Evolutionary conservation across 805 yeast species (phyloP), one percentile per base, ranked within the genome.

Genomic region (Soucietia sequanensis): DNA sequence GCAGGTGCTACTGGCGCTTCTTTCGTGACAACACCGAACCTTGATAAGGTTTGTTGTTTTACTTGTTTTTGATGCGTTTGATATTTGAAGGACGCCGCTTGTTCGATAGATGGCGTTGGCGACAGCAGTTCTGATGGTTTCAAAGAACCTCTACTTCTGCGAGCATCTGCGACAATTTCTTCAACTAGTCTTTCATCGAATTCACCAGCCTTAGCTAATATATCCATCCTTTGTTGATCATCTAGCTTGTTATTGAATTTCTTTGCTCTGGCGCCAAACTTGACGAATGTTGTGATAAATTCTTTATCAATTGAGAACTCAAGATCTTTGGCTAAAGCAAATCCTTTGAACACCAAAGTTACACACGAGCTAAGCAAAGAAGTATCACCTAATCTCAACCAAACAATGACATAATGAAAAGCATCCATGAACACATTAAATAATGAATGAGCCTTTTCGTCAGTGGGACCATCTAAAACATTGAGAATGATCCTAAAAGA

Each of bases 331-430:
- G 89, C 85, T 28, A 84, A 57, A 44, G 80, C 84, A 30, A 88
- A 67, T 0, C 87, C 78, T 27, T 75, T 72, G 33, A 80, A 72
- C 4, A 85, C 83, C 30, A 88, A 64, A 16, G 72, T 70, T 5
- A 86, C 90, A 66, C 96, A 87, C 1, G 87, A 75, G 17, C 72
- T 72, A 29, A 86, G 62, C 30, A 91, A 65, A 2, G 88, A 84
- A 5, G 76, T 67, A 57, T 90, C 97, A 39, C 91, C 87, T 30
- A 91, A 65, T 39, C 93, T 71, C 19, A 91, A 67, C 95, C 97
- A 85, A 25, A 79, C 81, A 22, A 86, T 70, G 68, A 86, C 80
- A 34, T 79, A 68, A 10, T 71, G 71, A 40, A 90, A 76, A 0
- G 93, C 77, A n/a, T 66, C 61, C 52, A 84, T 68, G 22, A 84